Percentiles rank a stretch among this genome's conserved stretches.
Evolutionary conservation across 2,329 filamentous ascomycete species (phyloP).

Genomic region (Coniella vitis): DNA sequence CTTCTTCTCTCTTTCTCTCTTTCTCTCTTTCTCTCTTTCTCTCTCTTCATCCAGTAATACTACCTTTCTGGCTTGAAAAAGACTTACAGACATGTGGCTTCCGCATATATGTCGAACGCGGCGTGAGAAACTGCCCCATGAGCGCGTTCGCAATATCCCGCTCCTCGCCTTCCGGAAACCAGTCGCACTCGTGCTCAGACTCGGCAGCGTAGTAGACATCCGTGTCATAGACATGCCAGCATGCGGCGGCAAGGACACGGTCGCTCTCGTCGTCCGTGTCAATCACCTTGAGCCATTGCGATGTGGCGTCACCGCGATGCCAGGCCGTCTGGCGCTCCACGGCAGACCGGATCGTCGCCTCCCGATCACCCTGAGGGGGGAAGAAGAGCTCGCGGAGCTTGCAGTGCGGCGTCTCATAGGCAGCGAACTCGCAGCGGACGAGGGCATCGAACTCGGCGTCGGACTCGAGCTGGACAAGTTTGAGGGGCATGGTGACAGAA

Average conservation of each 20-base stretch:
- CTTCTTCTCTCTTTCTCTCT: too few relatives aligned
- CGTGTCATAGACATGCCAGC: constrained; percentile 4
- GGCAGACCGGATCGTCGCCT: background rate
- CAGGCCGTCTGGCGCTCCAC: background rate
- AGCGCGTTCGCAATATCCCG: constrained; percentile 1
- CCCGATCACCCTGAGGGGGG: background rate
- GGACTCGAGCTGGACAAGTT: constrained; percentile 2
- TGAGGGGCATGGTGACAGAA: constrained; percentile 5
- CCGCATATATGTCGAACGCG: constrained; percentile 4
- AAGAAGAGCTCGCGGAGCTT: constrained; percentile 4
- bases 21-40: too few relatives aligned
- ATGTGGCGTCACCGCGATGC: constrained; percentile 3
- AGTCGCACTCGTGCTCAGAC: constrained; percentile 1
- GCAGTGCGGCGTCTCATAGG: background rate
- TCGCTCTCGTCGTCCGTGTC: constrained; percentile 1
- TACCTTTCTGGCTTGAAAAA: background rate
- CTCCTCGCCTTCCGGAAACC: constrained; percentile 5
- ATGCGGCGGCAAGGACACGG: constrained; percentile 1
- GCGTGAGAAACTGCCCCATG: constrained; percentile 6
- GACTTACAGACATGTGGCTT: constrained; percentile 7
- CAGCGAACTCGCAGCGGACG: background rate
- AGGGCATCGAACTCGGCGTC: constrained; percentile 2
- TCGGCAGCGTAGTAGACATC: constrained; percentile 4
- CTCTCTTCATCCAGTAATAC: background rate
- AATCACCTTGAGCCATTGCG: constrained; percentile 1